A percentile compares a stretch with the other conserved stretches of the same genome.
These are phyloP conservation scores for Thelephora terrestris DNA, from an alignment of 1,284 basidiomycete species.

Conservation along the genomic window DNA sequence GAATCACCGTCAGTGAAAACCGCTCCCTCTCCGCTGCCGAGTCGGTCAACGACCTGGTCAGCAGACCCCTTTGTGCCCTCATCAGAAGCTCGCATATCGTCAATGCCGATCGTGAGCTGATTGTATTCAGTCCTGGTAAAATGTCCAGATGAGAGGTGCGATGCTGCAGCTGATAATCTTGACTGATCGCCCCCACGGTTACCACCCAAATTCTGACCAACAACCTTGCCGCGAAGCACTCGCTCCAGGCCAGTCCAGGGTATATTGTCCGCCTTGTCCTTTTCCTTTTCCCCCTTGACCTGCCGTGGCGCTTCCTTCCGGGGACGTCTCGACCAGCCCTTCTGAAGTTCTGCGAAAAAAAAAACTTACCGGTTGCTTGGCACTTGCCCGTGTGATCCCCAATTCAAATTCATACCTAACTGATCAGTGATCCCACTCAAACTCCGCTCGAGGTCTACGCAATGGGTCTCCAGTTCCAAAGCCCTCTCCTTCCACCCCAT, in stretches of 20 bases:
- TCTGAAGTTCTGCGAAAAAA: no score
- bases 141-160: background rate
- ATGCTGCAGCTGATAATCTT: background rate
- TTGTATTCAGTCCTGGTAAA: background rate
- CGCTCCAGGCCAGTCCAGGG: background rate
- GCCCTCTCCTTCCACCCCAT: background rate
- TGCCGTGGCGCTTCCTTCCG: background rate
- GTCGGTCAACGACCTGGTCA: no score
- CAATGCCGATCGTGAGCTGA: background rate
- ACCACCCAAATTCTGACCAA: background rate
- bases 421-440: background rate
- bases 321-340: no score
- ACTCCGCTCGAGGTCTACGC: background rate
- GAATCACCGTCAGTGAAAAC: no score
- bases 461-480: background rate
- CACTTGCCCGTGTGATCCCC: no score
- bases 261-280: background rate
- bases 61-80: no score
- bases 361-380: no score
- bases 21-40: no score
- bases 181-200: background rate
- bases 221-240: background rate
- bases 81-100: background rate
- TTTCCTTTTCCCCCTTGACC: background rate
- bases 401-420: background rate